Evolutionary conservation across 1,139 yeast genomes (phyloP).

Genomic region (Zygosaccharomyces pseudobailii): DNA sequence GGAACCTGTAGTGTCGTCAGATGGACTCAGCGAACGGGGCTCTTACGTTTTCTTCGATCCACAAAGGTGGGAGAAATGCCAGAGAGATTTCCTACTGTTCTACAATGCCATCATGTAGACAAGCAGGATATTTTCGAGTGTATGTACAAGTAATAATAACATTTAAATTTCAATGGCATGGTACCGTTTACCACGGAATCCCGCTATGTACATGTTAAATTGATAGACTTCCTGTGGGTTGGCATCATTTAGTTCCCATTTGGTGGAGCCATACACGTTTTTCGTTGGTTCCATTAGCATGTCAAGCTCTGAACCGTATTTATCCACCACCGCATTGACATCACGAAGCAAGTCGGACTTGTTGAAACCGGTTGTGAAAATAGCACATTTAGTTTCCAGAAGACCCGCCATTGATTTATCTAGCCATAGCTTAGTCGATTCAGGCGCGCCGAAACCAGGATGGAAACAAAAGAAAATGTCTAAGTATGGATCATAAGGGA

Average conservation of each 20-base stretch:
- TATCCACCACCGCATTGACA: constrained; percentile 60
- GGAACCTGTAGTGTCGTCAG: constrained; percentile 79
- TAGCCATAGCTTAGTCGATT: constrained; percentile 86
- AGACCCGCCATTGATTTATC: constrained; percentile 77
- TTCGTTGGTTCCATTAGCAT: constrained; percentile 68
- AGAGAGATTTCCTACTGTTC: constrained; percentile 70
- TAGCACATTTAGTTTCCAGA: constrained; percentile 87
- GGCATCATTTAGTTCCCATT: constrained; percentile 88
- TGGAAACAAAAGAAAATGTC: constrained; percentile 92
- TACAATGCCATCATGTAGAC: constrained; percentile 47
- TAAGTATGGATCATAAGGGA: constrained; percentile 97
- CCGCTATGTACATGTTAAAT: constrained; percentile 83
- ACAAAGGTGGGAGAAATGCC: constrained; percentile 91
- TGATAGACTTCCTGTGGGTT: constrained; percentile 92
- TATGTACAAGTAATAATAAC: constrained; percentile 1
- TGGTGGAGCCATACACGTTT: constrained; percentile 77
- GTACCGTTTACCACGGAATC: constrained; percentile 93
- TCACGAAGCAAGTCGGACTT: constrained; percentile 67
- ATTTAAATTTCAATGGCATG: constrained; percentile 54
- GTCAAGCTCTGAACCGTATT: constrained; percentile 74
- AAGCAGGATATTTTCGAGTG: neutral
- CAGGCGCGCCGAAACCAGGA: constrained; percentile 88
- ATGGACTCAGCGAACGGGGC: constrained; percentile 78
- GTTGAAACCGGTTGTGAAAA: constrained; percentile 87
- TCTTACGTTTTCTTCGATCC: constrained; percentile 97